Evolutionary conservation across 352 stramenopile genomes (phyloP).

Genomic region (Globisporangium rhizosaccharum): DNA sequence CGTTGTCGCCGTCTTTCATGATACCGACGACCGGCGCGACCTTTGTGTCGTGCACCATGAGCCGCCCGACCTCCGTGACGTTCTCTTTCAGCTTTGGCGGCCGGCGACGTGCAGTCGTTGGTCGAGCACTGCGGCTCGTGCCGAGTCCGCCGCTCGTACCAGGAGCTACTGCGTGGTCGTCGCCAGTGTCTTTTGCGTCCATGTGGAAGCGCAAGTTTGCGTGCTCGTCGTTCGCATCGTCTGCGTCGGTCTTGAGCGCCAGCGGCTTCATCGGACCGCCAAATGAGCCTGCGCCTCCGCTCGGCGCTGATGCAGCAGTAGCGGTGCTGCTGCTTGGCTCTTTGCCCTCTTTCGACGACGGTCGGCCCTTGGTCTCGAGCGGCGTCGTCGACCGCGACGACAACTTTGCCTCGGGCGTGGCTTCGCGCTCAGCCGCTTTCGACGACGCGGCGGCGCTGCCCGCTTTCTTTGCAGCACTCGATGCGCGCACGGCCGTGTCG

Average conservation of each 20-base stretch:
- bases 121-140: slow-evolving; percentile 66
- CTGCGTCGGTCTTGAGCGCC: slow-evolving; percentile 26
- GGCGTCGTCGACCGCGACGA: slow-evolving; percentile 52
- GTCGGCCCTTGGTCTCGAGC: slow-evolving; percentile 43
- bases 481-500: slow-evolving; percentile 36
- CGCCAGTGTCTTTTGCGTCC: slow-evolving; percentile 30
- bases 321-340: slow-evolving; percentile 12
- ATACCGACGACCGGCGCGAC: slow-evolving; percentile 63
- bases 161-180: slow-evolving; percentile 17
- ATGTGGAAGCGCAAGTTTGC: slow-evolving; percentile 39
- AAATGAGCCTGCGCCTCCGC: slow-evolving; percentile 33
- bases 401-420: slow-evolving; percentile 44
- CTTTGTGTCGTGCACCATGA: slow-evolving; percentile 77
- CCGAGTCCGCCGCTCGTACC: slow-evolving; percentile 46
- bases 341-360: slow-evolving; percentile 30
- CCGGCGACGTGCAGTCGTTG: slow-evolving; percentile 78
- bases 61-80: slow-evolving; percentile 64
- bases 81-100: slow-evolving; percentile 88
- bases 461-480: slow-evolving; percentile 30
- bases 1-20: slow-evolving; percentile 82
- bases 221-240: slow-evolving; percentile 52
- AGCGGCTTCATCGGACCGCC: slow-evolving; percentile 50
- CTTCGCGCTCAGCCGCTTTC: slow-evolving; percentile 32
- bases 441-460: slow-evolving; percentile 7
- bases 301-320: not conserved